These are phyloP conservation scores for Trametes sanguinea DNA, from an alignment of 768 basidiomycete species.

Conservation along the genomic window DNA sequence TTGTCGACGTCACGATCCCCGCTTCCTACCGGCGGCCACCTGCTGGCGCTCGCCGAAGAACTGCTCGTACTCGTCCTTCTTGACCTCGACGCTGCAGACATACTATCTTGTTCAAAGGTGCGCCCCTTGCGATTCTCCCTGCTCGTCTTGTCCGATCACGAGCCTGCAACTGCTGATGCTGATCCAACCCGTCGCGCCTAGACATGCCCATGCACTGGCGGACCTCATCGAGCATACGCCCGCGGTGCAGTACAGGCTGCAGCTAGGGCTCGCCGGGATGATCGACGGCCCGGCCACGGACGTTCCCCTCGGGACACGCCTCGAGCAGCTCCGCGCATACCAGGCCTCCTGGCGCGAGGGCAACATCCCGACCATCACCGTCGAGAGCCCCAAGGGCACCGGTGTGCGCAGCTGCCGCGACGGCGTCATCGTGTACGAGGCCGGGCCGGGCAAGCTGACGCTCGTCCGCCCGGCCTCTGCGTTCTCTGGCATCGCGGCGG, in stretches of 20 bases:
- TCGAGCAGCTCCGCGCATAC: slow-evolving; percentile 10
- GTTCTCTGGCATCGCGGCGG: not conserved
- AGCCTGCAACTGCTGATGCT: not conserved
- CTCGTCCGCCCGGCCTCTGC: not conserved
- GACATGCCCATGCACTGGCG: slow-evolving; percentile 2
- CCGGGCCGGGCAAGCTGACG: not conserved
- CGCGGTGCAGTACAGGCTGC: slow-evolving; percentile 10
- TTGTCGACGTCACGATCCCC: too few relatives aligned
- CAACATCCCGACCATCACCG: not conserved
- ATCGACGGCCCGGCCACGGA: not conserved
- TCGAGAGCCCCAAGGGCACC: not conserved
- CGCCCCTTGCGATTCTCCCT: not conserved
- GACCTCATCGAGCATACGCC: not conserved
- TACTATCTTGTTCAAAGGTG: not conserved
- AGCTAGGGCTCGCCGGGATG: slow-evolving; percentile 13
- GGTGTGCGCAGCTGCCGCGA: not conserved
- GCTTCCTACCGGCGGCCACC: too few relatives aligned
- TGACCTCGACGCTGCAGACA: not conserved
- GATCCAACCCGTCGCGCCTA: not conserved
- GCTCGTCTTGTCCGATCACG: not conserved
- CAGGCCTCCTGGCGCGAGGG: not conserved
- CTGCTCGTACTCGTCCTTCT: not conserved
- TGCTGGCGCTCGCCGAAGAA: not conserved
- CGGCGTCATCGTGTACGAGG: not conserved
- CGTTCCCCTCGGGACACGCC: not conserved